Base-by-base conservation (phyloP, 108 stramenopile genomes). In the Aurantiochytrium sp. region DNA sequence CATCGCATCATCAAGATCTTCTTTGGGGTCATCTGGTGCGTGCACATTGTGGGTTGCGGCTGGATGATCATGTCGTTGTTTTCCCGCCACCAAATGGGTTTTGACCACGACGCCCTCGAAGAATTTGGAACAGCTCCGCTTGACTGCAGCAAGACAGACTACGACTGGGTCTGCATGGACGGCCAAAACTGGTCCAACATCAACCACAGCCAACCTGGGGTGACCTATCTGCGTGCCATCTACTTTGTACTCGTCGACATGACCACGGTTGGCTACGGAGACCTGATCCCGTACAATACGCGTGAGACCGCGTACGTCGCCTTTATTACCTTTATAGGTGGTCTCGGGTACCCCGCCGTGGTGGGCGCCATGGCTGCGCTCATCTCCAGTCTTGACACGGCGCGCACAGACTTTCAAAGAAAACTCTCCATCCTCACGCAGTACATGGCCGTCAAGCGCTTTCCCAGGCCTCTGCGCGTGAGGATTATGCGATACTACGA, bases 291-390 rank as follows among this genome's bases (percentile, higher is more conserved):
- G 22, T 86, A 68, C 22, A 93, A 93, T 48, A 69, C 86, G 21
- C 55, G 90, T 15, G 93, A 93, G 73, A 91, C 92, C 6, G 69
- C 68, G 4, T 92, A 86, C 54, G 81, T 90, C 17, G 90, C 91
- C 2, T 52, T 91, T 24, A 50, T 73, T 24, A 89, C 92, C 37
- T 53, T 93, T 4, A 90, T 93, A 87, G 93, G 93, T 4, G 92
- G 91, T 2, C 54, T 93, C 36, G 27, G 92, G n/a, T 55, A 93
- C 37, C 92, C 92, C 3, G 92, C 93, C 32, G 65, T 94, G 4
- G 92, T 94, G 17, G 90, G 92, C 17, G 92, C 91, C 36, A 85
- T 94, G 52, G 93, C 93, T 27, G 89, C 91, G 30, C 90, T 93
- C 55, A 91, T 94, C 54, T 89, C 87, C 4, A 93, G 90, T 86